These are phyloP conservation scores for Curvularia eragrostidis DNA, from an alignment of 2,329 filamentous ascomycete genomes.

Conservation along the genomic window DNA sequence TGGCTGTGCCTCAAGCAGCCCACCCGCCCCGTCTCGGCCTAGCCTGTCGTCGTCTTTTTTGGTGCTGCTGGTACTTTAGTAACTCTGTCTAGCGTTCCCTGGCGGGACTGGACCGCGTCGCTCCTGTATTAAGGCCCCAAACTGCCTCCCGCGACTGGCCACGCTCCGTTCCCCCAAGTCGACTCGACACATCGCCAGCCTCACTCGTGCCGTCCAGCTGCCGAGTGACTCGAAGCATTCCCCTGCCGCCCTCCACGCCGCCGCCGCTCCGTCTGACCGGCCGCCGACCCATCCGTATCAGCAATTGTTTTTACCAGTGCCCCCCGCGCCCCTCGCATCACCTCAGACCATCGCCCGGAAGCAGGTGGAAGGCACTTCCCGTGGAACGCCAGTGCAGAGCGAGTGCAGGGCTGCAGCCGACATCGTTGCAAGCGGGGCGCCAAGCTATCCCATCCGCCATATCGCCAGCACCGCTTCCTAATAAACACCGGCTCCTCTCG, in stretches of 20 bases:
- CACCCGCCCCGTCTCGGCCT: slow-evolving; percentile 27
- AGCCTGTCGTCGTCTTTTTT: slow-evolving; percentile 9
- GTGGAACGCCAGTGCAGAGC: slow-evolving; percentile 28
- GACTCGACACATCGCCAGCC: slow-evolving; percentile 3
- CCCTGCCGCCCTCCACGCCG: slow-evolving; percentile 2
- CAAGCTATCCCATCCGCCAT: slow-evolving; percentile 23
- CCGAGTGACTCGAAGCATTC: slow-evolving; percentile 3
- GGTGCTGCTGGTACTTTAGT: slow-evolving; percentile 37
- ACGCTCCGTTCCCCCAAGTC: neutral
- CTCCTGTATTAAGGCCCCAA: slow-evolving; percentile 20
- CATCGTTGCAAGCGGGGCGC: slow-evolving; percentile 32
- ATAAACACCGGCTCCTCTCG: slow-evolving; percentile 25
- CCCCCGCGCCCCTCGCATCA: neutral
- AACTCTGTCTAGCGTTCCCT: slow-evolving; percentile 31
- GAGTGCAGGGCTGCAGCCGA: slow-evolving; percentile 27
- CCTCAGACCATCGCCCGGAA: slow-evolving; percentile 40
- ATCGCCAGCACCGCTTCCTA: slow-evolving; percentile 26
- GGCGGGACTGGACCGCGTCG: slow-evolving; percentile 6
- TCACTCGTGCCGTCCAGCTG: slow-evolving; percentile 1
- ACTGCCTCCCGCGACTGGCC: slow-evolving; percentile 14
- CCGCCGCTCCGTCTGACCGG: slow-evolving; percentile 20
- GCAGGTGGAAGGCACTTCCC: slow-evolving; percentile 10
- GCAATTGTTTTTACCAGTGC: slow-evolving; percentile 15
- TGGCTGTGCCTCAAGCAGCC: slow-evolving; percentile 12
- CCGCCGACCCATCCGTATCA: slow-evolving; percentile 25